phyloP scores from a whole-genome alignment of 2,329 filamentous ascomycete genomes.

The Coleophoma crateriformis region DNA sequence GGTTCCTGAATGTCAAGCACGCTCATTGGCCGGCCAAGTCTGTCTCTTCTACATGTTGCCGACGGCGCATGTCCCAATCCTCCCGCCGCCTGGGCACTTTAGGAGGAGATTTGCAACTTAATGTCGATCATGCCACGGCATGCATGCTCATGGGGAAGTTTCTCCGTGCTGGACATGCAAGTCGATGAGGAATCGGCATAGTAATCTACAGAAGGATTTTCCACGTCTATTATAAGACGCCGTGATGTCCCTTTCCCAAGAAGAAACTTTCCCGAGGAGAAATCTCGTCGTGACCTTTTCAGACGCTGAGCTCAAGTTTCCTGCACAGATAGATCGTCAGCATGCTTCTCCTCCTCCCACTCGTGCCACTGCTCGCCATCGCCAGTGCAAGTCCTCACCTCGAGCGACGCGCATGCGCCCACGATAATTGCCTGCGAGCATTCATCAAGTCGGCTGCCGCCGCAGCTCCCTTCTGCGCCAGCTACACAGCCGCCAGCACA shows the following conservation, averaged over 20 bases:
- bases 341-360: neutral
- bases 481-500: neutral
- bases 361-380: neutral
- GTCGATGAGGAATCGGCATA: too few relatives aligned
- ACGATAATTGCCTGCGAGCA: conserved; percentile 1
- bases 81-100: too few relatives aligned
- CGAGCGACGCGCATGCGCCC: neutral
- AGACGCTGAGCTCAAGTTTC: neutral
- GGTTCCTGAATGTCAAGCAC: too few relatives aligned
- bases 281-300: neutral
- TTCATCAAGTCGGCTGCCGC: neutral
- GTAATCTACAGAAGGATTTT: neutral
- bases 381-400: neutral
- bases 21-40: too few relatives aligned
- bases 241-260: neutral
- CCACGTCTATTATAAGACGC: neutral
- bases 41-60: too few relatives aligned
- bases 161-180: too few relatives aligned
- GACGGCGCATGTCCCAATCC: too few relatives aligned
- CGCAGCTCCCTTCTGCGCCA: neutral
- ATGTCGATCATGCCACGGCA: too few relatives aligned
- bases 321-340: neutral
- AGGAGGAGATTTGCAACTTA: too few relatives aligned
- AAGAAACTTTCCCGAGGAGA: too few relatives aligned
- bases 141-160: too few relatives aligned